Evolutionary conservation across 2,329 filamentous ascomycete species (phyloP).

Genomic region (Penicillium sp.): DNA sequence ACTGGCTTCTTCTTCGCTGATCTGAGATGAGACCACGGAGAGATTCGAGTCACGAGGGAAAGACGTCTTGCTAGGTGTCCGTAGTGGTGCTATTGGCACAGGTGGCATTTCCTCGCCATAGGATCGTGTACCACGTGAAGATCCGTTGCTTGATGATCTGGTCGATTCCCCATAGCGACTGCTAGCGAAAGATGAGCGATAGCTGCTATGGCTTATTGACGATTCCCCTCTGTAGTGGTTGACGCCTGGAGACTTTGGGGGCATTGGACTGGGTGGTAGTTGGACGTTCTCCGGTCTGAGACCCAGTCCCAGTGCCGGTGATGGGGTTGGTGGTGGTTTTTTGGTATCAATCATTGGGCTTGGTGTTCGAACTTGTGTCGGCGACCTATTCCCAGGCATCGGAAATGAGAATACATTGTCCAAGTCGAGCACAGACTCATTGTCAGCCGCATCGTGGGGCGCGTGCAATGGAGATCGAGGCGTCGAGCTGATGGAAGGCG

Average conservation of each 20-base stretch:
- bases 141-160: constrained; percentile 37
- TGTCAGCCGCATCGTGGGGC: constrained; percentile 42
- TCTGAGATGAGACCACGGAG: constrained; percentile 22
- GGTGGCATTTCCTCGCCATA: constrained; percentile 38
- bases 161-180: constrained; percentile 41
- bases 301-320: constrained; percentile 14
- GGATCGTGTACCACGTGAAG: constrained; percentile 30
- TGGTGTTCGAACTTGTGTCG: constrained; percentile 20
- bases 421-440: constrained; percentile 48
- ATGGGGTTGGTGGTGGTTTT: constrained; percentile 23
- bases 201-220: constrained; percentile 41
- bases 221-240: constrained; percentile 27
- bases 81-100: constrained; percentile 31
- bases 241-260: constrained; percentile 12
- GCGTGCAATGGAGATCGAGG: constrained; percentile 44
- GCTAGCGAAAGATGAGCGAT: constrained; percentile 44
- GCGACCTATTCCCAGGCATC: constrained; percentile 37
- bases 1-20: constrained; percentile 26
- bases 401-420: constrained; percentile 60
- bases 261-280: constrained; percentile 23
- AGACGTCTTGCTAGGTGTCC: constrained; percentile 20
- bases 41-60: constrained; percentile 27
- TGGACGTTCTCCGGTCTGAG: constrained; percentile 22
- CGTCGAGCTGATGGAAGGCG: constrained; percentile 61
- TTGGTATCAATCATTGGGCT: constrained; percentile 24